phyloP scores from a whole-genome alignment of 148 eudicot species.

The Chenopodium formosanum region DNA sequence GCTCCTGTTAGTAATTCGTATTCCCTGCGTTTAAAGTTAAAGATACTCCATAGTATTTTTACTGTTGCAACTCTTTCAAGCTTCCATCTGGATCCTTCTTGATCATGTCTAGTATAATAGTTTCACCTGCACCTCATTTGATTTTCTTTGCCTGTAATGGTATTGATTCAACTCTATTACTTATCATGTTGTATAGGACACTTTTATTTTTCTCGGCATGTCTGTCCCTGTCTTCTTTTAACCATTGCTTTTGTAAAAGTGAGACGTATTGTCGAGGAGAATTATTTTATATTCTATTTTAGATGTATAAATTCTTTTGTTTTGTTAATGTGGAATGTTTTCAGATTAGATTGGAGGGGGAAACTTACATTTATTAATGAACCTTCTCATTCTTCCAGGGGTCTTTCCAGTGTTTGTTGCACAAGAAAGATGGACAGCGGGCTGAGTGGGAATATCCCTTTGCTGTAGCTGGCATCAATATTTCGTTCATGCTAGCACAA shows the following conservation, averaged over 20 bases:
- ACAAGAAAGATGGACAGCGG: constrained; percentile 64
- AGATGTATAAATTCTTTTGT: background rate
- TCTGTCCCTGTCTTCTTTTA: background rate
- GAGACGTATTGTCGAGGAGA: background rate
- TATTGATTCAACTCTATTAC: background rate
- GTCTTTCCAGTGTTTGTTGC: constrained; percentile 59
- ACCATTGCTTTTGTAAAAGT: background rate
- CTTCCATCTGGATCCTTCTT: background rate
- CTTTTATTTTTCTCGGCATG: background rate
- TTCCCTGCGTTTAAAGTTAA: background rate
- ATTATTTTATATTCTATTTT: background rate
- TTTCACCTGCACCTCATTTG: background rate
- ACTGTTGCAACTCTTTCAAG: background rate
- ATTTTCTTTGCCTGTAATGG: background rate
- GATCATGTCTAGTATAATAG: background rate
- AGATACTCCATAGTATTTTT: too few relatives aligned
- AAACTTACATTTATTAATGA: background rate
- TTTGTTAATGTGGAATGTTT: background rate
- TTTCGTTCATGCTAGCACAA: constrained; percentile 74
- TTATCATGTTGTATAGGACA: background rate
- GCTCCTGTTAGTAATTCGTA: background rate
- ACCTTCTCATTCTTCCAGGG: constrained; percentile 38
- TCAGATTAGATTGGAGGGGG: background rate
- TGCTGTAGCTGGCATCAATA: constrained; percentile 82
- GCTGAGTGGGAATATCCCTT: constrained; percentile 92